A percentile compares a stretch with the other conserved stretches of the same genome.
Conservation (phyloP, 176 grass and related monocot genomes). For the Leersia perrieri region DNA sequence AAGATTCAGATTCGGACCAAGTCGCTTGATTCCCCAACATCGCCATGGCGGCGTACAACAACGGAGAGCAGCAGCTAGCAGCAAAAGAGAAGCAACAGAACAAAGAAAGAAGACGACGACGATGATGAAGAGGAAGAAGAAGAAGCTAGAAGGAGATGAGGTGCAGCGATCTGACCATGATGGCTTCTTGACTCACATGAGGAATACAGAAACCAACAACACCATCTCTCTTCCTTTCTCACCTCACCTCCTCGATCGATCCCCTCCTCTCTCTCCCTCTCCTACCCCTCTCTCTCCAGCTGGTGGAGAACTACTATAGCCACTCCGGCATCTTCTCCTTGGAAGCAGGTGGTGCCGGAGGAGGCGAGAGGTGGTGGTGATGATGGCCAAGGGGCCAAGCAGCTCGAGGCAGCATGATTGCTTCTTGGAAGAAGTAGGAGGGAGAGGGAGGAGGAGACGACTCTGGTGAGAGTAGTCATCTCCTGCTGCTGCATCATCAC, state of each 20-base stretch:
- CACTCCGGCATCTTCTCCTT: slow-evolving; percentile 30
- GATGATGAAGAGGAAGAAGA: slow-evolving; percentile 1
- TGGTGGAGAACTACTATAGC: slow-evolving; percentile 30
- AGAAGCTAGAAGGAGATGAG: neutral
- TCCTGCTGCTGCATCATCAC: slow-evolving; percentile 25
- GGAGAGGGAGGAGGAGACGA: slow-evolving; percentile 5
- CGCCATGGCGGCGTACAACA: slow-evolving; percentile 34
- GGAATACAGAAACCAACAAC: slow-evolving; percentile 28
- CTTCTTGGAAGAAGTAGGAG: slow-evolving; percentile 48
- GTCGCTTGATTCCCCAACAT: slow-evolving; percentile 63
- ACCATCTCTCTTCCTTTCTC: neutral
- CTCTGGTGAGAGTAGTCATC: neutral
- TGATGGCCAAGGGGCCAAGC: slow-evolving; percentile 50
- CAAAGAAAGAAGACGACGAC: neutral
- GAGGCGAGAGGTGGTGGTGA: slow-evolving; percentile 32
- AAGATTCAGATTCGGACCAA: slow-evolving; percentile 57
- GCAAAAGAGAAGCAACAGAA: neutral
- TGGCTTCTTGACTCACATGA: slow-evolving; percentile 45
- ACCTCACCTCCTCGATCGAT: too few species aligned
- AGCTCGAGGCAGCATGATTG: slow-evolving; percentile 57
- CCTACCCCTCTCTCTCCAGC: slow-evolving; percentile 20
- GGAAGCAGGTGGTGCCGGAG: slow-evolving; percentile 45
- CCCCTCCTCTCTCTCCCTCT: neutral
- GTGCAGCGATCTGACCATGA: slow-evolving; percentile 49
- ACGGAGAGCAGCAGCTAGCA: neutral